phyloP scores from a whole-genome alignment of 495 filamentous ascomycete species.

The Peziza echinospora region DNA sequence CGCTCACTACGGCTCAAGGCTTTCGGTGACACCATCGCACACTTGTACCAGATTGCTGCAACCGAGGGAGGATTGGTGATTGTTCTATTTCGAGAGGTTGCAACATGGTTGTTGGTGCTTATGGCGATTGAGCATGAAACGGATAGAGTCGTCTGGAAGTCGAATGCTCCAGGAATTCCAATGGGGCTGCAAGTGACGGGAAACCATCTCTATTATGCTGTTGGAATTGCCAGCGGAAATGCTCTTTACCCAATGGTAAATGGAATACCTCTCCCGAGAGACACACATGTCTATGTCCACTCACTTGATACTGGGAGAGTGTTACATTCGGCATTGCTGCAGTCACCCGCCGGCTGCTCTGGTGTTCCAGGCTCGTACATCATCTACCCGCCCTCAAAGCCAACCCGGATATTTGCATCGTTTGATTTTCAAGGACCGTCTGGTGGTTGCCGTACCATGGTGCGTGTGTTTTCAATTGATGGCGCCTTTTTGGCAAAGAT shows the following conservation, averaged over 20 bases:
- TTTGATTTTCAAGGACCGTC: background rate
- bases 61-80: constrained; percentile 15
- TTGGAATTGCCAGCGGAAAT: no score
- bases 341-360: background rate
- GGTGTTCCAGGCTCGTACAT: background rate
- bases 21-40: constrained; percentile 14
- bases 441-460: background rate
- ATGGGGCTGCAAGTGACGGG: constrained; percentile 7
- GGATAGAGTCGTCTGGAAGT: constrained; percentile 16
- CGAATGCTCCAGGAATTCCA: constrained; percentile 11
- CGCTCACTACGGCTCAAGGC: constrained; percentile 13
- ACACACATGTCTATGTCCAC: background rate
- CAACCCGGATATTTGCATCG: background rate
- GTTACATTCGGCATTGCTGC: background rate
- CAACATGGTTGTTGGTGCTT: constrained; percentile 11
- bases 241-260: no score
- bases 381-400: background rate
- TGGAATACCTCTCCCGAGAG: no score
- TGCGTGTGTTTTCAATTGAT: constrained; percentile 1
- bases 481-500: constrained; percentile 12
- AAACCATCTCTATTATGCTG: background rate
- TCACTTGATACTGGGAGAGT: background rate
- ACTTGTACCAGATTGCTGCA: constrained; percentile 14
- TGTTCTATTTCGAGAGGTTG: constrained; percentile 12
- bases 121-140: constrained; percentile 16